Base-by-base conservation (phyloP, 768 basidiomycete species). In the Trametes meyenii region DNA sequence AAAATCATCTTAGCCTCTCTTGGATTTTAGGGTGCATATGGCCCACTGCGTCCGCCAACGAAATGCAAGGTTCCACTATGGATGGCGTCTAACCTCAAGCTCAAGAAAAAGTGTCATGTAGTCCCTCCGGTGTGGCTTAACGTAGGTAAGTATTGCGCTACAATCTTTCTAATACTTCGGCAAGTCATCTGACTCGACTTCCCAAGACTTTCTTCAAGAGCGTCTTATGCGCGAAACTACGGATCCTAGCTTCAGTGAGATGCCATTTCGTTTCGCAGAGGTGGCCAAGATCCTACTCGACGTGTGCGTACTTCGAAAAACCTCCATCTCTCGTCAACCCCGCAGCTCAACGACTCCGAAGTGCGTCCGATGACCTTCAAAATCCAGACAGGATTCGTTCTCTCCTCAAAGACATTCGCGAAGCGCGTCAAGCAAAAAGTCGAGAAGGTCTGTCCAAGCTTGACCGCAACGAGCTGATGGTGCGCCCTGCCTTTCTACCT, bases 91-190 rank as follows among this genome's bases (percentile, higher is more conserved):
- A 94, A 96, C 70, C 78, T 98, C 51, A 99, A 99, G 76, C 72
- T 88, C 70, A 97, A 98, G 80, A 90, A 92, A 73, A 96, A 95
- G 75, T 98, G 96, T 63, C 87, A 92, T 66, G 94, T 99, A 51
- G 81, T 98, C 14, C 82, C 94, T 1, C 97, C 97, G 3, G 81
- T 83, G 33, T 99, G 97, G 97, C 78, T 99, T 29, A 85, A 79
- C 64, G 84, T 91, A 43, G 94, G 94, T 96, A 64, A 62, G 90
- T 55, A 5, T 17, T 2, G 17, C 3, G 14, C 14, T 4, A 11
- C 21, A 11, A 0, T 13, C n/a, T n/a, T 12, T 29, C 1, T 1
- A 8, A 5, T 38, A 8, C 21, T 3, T 8, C 4, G 17, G 10
- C 10, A 11, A 14, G 5, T 23, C 35, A 35, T 43, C 33, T 24